Evolutionary conservation across 208 protist genomes (phyloP).

Genomic region (Crithidia fasciculata): DNA sequence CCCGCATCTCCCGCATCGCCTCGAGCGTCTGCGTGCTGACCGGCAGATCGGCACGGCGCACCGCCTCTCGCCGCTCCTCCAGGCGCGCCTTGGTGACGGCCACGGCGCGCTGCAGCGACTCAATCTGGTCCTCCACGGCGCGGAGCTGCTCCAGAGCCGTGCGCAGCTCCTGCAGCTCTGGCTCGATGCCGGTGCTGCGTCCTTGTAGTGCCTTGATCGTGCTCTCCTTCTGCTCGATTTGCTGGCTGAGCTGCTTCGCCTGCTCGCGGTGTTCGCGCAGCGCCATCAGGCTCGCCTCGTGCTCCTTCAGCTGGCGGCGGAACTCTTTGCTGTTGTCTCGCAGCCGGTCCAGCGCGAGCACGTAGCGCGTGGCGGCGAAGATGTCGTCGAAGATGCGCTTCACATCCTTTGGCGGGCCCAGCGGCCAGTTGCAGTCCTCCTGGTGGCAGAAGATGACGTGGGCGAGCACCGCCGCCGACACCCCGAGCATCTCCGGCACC

Average conservation of each 20-base stretch:
- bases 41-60: slow-evolving; percentile 36
- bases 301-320: slow-evolving; percentile 82
- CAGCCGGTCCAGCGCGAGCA: slow-evolving; percentile 86
- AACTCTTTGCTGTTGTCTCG: slow-evolving; percentile 89
- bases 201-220: slow-evolving; percentile 42
- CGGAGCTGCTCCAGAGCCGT: slow-evolving; percentile 51
- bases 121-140: slow-evolving; percentile 57
- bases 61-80: slow-evolving; percentile 61
- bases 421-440: slow-evolving; percentile 98
- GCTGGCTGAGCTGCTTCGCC: slow-evolving; percentile 60
- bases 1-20: slow-evolving; percentile 48
- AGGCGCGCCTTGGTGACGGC: slow-evolving; percentile 67
- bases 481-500: slow-evolving; percentile 97
- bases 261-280: slow-evolving; percentile 84
- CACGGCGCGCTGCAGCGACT: slow-evolving; percentile 60
- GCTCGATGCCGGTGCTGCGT: slow-evolving; percentile 56
- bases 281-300: slow-evolving; percentile 76
- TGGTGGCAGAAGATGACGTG: slow-evolving; percentile 98
- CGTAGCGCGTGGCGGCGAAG: slow-evolving; percentile 96
- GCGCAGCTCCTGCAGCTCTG: slow-evolving; percentile 62
- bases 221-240: slow-evolving; percentile 70
- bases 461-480: slow-evolving; percentile 97
- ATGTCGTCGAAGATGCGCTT: slow-evolving; percentile 99
- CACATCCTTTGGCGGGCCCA: slow-evolving; percentile 92
- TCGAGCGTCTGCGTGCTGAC: slow-evolving; percentile 46